Evolutionary conservation across 441 rosid genomes (phyloP).

Genomic region (Capsella rubella): DNA sequence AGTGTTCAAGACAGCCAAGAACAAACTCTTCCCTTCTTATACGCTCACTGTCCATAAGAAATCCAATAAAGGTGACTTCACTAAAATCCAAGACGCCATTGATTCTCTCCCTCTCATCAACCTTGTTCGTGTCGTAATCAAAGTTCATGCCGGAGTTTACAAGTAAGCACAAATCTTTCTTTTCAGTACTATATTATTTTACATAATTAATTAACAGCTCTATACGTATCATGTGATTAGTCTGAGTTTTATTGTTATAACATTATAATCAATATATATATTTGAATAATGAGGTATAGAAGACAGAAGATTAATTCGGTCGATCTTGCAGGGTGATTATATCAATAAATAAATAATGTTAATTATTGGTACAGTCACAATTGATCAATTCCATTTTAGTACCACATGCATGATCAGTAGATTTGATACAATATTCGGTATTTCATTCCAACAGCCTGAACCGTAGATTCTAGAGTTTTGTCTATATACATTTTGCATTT

Average conservation of each 20-base stretch:
- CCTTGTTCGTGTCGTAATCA: constrained; percentile 90
- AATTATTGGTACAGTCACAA: constrained; percentile 17
- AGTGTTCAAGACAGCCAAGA: constrained; percentile 75
- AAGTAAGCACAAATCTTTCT: constrained; percentile 57
- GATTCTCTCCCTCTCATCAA: constrained; percentile 90
- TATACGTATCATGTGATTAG: neutral
- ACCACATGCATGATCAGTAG: constrained; percentile 13
- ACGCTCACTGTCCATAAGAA: constrained; percentile 70
- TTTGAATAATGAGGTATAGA: constrained; percentile 3
- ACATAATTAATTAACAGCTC: neutral
- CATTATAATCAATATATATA: neutral
- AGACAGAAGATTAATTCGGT: neutral
- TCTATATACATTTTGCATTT: constrained; percentile 32
- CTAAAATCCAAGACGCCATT: constrained; percentile 88
- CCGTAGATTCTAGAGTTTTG: constrained; percentile 38
- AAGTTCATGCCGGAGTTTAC: constrained; percentile 94
- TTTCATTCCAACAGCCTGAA: constrained; percentile 25
- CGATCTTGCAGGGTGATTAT: constrained; percentile 14
- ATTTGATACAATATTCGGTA: too few relatives aligned
- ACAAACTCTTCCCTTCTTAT: constrained; percentile 85
- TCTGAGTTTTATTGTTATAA: neutral
- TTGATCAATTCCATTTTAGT: constrained; percentile 28
- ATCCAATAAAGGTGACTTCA: constrained; percentile 76
- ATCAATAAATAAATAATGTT: neutral
- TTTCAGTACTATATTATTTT: neutral